Percentiles rank a stretch among this genome's conserved stretches.
Evolutionary conservation across 2,329 filamentous ascomycete genomes (phyloP).

Genomic region (Lasiodiplodia theobromae): DNA sequence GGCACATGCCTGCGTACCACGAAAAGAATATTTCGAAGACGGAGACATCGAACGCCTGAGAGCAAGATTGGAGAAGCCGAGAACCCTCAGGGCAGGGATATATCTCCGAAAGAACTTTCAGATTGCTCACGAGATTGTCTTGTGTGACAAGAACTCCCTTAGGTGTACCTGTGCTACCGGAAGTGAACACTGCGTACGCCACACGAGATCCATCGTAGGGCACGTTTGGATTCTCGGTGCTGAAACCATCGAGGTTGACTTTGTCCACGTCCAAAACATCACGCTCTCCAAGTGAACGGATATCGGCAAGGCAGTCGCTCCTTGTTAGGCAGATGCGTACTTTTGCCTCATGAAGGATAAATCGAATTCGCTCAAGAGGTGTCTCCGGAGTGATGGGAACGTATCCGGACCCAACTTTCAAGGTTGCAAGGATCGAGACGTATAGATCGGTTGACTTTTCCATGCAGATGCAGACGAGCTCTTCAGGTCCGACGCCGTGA

Average conservation of each 20-base stretch:
- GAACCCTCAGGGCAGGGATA: conserved; percentile 66
- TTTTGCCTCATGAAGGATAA: conserved; percentile 68
- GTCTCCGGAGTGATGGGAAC: conserved; percentile 80
- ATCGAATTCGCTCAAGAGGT: conserved; percentile 65
- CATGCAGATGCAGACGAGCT: conserved; percentile 76
- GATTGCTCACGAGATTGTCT: conserved; percentile 76
- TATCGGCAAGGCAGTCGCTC: conserved; percentile 12
- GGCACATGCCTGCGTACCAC: conserved; percentile 78
- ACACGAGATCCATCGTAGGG: conserved; percentile 57
- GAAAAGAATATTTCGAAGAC: conserved; percentile 91
- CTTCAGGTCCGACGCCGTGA: conserved; percentile 57
- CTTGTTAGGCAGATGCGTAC: conserved; percentile 55
- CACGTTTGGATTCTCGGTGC: conserved; percentile 49
- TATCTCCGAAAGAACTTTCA: conserved; percentile 68
- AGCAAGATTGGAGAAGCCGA: conserved; percentile 81
- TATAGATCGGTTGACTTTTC: conserved; percentile 79
- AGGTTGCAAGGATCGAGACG: conserved; percentile 72
- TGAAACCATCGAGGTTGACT: conserved; percentile 42
- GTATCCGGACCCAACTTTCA: conserved; percentile 80
- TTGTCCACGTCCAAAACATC: conserved; percentile 40
- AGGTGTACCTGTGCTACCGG: conserved; percentile 79
- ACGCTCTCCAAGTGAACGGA: conserved; percentile 12
- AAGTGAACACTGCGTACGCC: conserved; percentile 83
- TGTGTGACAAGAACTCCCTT: conserved; percentile 83
- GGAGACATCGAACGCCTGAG: conserved; percentile 84